These are phyloP conservation scores for Xylariomycetidae sp. DNA, from an alignment of 2,329 filamentous ascomycete species.

Conservation along the genomic window DNA sequence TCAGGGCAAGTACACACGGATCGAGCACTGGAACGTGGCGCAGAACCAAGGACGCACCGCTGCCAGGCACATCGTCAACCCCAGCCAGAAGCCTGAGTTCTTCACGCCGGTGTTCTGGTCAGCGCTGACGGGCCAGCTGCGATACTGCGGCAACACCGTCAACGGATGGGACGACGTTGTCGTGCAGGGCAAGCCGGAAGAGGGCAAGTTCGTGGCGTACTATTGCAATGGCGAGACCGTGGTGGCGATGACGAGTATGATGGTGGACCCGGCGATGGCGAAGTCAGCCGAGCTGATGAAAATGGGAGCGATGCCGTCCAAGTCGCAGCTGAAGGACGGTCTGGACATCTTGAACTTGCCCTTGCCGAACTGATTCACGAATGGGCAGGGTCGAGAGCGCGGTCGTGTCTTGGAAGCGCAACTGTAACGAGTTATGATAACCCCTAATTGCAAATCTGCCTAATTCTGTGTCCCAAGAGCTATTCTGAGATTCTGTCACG, in stretches of 20 bases:
- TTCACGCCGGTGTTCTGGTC: conserved; percentile 98
- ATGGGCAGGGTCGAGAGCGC: not conserved
- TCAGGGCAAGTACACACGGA: conserved; percentile 65
- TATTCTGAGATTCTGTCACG: too few species aligned
- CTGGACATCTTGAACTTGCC: conserved; percentile 38
- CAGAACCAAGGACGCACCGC: conserved; percentile 84
- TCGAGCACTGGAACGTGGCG: conserved; percentile 98
- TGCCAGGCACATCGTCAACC: conserved; percentile 68
- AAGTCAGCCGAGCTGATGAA: conserved; percentile 84
- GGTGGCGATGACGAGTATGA: conserved; percentile 87
- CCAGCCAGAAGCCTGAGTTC: conserved; percentile 53
- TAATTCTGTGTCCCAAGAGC: too few species aligned
- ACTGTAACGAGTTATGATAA: too few species aligned
- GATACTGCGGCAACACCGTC: conserved; percentile 85
- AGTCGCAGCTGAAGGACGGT: conserved; percentile 66
- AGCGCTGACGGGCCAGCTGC: conserved; percentile 78
- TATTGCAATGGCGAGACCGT: conserved; percentile 83
- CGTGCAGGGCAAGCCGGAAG: conserved; percentile 67
- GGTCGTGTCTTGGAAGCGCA: not conserved
- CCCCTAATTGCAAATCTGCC: too few species aligned
- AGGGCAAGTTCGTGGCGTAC: conserved; percentile 81
- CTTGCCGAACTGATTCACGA: conserved; percentile 15
- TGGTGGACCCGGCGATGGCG: conserved; percentile 77
- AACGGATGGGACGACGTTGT: conserved; percentile 83
- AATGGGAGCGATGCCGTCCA: conserved; percentile 72